Conservation (phyloP, 2,329 filamentous ascomycete species). For the Apiospora koreana region DNA sequence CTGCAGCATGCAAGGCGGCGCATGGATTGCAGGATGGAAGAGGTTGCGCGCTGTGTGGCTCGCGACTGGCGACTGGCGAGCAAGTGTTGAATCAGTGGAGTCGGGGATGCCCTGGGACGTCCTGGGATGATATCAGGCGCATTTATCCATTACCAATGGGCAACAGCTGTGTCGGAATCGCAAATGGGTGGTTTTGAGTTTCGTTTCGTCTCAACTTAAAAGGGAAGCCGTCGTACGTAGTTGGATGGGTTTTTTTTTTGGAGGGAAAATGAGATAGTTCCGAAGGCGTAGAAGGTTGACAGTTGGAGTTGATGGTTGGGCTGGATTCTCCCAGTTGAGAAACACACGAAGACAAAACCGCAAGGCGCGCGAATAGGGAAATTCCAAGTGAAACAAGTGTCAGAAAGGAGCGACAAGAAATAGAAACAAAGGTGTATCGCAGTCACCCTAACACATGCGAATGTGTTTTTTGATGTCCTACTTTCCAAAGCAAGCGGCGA, state of each 20-base stretch:
- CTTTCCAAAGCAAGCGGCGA: conserved; percentile 1
- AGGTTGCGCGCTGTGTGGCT: background rate
- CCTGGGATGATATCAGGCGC: background rate
- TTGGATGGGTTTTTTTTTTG: background rate
- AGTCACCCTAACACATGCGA: background rate
- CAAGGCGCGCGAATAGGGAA: background rate
- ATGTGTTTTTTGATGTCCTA: background rate
- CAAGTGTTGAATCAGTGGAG: background rate
- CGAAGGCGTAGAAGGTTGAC: background rate
- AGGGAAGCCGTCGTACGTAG: conserved; percentile 4
- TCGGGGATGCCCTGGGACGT: too few species aligned
- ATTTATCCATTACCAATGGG: background rate
- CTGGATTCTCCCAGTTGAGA: background rate
- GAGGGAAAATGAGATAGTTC: background rate
- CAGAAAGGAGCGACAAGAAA: conserved; percentile 5
- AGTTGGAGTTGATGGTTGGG: background rate
- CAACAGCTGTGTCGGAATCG: background rate
- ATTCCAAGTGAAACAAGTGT: background rate
- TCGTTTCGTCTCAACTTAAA: background rate
- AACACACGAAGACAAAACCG: background rate
- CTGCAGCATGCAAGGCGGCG: conserved; percentile 2
- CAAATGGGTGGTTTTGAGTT: background rate
- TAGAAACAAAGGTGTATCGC: background rate
- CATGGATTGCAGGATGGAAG: conserved; percentile 5
- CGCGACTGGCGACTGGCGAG: background rate